Conservation (phyloP, 1,139 yeast species). For the Pneumocystis wakefieldiae region DNA sequence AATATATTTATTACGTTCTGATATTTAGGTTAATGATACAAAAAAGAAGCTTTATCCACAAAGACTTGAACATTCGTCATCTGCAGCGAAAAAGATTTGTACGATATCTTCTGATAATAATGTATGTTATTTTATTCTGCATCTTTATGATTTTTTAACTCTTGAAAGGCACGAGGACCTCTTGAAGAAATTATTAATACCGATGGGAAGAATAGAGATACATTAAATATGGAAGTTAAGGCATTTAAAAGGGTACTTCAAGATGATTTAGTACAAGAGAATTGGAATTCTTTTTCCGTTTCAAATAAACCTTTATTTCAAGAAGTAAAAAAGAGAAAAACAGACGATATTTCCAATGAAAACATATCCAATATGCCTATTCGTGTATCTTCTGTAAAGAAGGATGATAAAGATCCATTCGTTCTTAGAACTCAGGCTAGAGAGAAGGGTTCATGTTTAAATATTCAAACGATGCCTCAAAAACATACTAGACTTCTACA, state of each 20-base stretch:
- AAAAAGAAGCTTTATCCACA: background rate
- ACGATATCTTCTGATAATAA: background rate
- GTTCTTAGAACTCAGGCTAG: slow-evolving; percentile 20
- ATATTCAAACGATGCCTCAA: background rate
- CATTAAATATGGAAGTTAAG: background rate
- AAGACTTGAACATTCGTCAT: background rate
- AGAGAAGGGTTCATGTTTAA: slow-evolving; percentile 22
- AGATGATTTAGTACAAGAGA: background rate
- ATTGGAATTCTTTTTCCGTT: background rate
- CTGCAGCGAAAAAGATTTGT: background rate
- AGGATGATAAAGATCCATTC: background rate
- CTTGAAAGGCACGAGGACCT: background rate
- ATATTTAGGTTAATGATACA: slow-evolving; percentile 6
- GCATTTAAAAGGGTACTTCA: background rate
- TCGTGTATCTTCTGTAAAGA: background rate
- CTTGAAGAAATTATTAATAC: background rate
- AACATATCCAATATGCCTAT: background rate
- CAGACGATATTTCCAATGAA: background rate
- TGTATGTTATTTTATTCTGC: background rate
- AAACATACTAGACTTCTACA: background rate
- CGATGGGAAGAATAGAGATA: background rate
- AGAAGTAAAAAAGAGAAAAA: background rate
- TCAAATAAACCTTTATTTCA: background rate
- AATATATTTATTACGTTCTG: slow-evolving; percentile 5
- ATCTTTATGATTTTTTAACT: background rate